Evolutionary conservation across 2,329 filamentous ascomycete genomes (phyloP).

Genomic region (Hypocreales sp.): DNA sequence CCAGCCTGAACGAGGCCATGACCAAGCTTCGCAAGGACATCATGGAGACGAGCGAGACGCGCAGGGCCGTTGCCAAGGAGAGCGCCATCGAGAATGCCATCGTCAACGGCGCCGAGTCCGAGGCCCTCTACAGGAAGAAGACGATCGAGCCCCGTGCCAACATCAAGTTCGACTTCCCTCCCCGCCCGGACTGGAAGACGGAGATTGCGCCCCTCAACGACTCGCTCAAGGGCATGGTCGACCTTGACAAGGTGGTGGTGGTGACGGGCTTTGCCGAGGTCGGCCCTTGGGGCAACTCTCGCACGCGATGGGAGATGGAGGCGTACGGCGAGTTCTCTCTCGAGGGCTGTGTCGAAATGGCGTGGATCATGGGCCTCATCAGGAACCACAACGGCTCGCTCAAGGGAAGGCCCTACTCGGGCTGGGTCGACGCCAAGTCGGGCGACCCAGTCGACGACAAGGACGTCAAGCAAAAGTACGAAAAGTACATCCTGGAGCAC

Average conservation of each 20-base stretch:
- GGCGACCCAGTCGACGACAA: constrained; percentile 95
- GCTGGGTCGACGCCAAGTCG: constrained; percentile 90
- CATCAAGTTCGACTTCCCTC: constrained; percentile 93
- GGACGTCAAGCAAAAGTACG: constrained; percentile 93
- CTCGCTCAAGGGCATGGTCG: constrained; percentile 91
- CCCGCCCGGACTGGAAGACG: constrained; percentile 76
- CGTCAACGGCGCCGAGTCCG: constrained; percentile 84
- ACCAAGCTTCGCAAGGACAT: constrained; percentile 85
- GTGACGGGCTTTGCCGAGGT: constrained; percentile 94
- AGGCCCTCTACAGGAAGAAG: constrained; percentile 89
- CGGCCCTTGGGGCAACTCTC: constrained; percentile 95
- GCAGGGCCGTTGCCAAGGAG: constrained; percentile 88
- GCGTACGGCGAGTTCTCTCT: constrained; percentile 91
- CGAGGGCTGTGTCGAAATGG: constrained; percentile 97
- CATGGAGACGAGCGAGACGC: constrained; percentile 87
- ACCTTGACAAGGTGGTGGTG: constrained; percentile 94
- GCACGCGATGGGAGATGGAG: constrained; percentile 99
- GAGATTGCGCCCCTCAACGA: constrained; percentile 82
- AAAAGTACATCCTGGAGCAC: constrained; percentile 92
- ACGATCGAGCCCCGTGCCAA: constrained; percentile 88
- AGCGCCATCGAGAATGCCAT: constrained; percentile 94
- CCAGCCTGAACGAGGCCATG: constrained; percentile 89
- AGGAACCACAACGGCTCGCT: constrained; percentile 95
- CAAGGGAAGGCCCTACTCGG: constrained; percentile 92
- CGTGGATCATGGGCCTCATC: constrained; percentile 99